Evolutionary conservation across 805 yeast species (phyloP), one percentile per base, ranked within the genome.

Genomic region (Zygoascus ofunaensis): DNA sequence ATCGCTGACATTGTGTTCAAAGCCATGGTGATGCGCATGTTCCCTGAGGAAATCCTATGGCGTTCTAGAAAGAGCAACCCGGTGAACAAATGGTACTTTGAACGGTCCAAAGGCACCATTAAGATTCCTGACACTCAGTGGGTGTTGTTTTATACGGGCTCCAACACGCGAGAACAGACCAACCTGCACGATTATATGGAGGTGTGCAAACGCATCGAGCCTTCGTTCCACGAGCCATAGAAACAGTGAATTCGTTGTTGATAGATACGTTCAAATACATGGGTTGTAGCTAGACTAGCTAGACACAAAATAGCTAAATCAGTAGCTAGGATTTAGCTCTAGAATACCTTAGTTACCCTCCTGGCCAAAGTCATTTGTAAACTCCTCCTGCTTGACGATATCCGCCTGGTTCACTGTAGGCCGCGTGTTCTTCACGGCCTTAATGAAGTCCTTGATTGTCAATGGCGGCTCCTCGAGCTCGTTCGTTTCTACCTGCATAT

Each of bases 11-110:
- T 92, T 19, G 80, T 90, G 20, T 87, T 92, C 69, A 92, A 90
- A 58, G 71, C 83, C 5, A 77, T 92, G 70, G 65, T 77, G 7
- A 68, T 69, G 34, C 76, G 75, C 41, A 62, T 77, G 32, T 89
- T 80, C 57, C 83, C 86, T 0, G 64, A 72, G 14, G 92, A 87
- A 58, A 61, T 87, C 10, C 65, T 92, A 1, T 92, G 98, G 98
- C 74, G 98, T 55, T 90, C 97, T 1, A 69, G 95, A 38, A 74
- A 73, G 46, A 74, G 66, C 44, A 92, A 92, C 61, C 95, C 96
- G 0, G 96, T 92, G 5, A 92, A 92, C 66, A 87, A 87, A 58
- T 92, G 98, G 98, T 90, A 90, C 59, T 92, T 90, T 62, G 97
- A 92, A 57, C 70, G 98, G 50, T 81, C 95, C 34, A 66, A 71